Base-by-base conservation (phyloP, 352 stramenopile genomes). In the Globisporangium spinosum region DNA sequence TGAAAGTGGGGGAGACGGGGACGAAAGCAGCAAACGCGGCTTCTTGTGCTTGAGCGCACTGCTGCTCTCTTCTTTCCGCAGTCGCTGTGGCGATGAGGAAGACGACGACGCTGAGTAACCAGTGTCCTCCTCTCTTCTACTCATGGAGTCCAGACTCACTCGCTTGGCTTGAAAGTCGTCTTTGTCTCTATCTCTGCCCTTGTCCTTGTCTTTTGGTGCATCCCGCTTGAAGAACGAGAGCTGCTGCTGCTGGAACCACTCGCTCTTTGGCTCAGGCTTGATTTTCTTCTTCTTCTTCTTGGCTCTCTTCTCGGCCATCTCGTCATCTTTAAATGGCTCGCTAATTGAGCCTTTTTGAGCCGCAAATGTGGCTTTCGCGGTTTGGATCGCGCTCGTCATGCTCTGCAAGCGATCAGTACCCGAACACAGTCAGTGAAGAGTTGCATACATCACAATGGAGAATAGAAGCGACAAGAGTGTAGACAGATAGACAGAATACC, bases 231-330 rank as follows among this genome's bases (percentile, higher is more conserved):
- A 8, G 45, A 70, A 70, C 45, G 64, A 65, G 43, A 70, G 64
- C 34, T 65, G 58, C 23, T 70, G 64, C 56, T 70, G 64, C 32
- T 70, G 64, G 23, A 61, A 61, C 15, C 62, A 22, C 8, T 60
- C 57, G 12, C 38, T 23, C 32, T 49, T 58, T 20, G 38, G 32
- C n/a, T 29, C 20, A 1, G 22, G 3, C 8, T 61, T 55, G 15
- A 12, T 25, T 10, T 40, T 27, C 17, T 62, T 32, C 29, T 32
- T 32, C 45, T 59, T 78, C 3, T 59, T 60, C 13, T 25, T 51
- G 40, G 27, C 20, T 12, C 45, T 62, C 57, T 43, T 58, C 17
- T 27, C 34, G 8, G 10, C 2, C 25, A 57, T 29, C 4, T 25
- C 9, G 29, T 64, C 43, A 13, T 53, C 34, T 54, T 25, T 1